A percentile compares a stretch with the other conserved stretches of the same genome.
Conservation (phyloP, 345 rosid genomes). For the Ricinus communis region DNA sequence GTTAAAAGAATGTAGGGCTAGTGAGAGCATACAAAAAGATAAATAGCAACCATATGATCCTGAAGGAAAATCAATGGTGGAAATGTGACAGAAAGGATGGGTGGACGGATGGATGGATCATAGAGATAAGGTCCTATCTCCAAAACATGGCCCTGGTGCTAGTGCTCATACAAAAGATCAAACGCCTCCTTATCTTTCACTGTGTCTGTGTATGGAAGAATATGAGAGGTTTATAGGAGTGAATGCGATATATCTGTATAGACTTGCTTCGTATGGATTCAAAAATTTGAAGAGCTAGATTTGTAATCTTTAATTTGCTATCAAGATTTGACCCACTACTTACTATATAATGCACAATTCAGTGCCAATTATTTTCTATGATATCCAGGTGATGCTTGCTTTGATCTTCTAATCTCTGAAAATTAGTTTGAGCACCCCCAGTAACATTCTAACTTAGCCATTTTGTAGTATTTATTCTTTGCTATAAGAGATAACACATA, state of each 20-base stretch:
- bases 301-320: no score
- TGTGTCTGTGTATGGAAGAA: background rate
- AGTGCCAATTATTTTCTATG: no score
- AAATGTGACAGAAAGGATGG: conserved; percentile 6
- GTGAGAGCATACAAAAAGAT: background rate
- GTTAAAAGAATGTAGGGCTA: conserved; percentile 5
- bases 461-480: no score
- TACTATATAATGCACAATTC: no score
- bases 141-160: conserved; percentile 32
- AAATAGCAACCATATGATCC: background rate
- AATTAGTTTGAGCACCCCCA: no score
- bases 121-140: conserved; percentile 49
- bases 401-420: no score
- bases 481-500: no score
- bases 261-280: no score
- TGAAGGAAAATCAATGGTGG: conserved; percentile 20
- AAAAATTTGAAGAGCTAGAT: no score
- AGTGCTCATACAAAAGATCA: background rate
- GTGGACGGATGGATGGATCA: conserved; percentile 22
- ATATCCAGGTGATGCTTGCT: no score
- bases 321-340: no score
- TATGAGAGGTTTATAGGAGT: background rate
- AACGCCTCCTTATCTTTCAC: conserved; percentile 8
- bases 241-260: background rate
- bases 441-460: no score